phyloP scores from a whole-genome alignment of 345 rosid species.

The Citrus hindsii region DNA sequence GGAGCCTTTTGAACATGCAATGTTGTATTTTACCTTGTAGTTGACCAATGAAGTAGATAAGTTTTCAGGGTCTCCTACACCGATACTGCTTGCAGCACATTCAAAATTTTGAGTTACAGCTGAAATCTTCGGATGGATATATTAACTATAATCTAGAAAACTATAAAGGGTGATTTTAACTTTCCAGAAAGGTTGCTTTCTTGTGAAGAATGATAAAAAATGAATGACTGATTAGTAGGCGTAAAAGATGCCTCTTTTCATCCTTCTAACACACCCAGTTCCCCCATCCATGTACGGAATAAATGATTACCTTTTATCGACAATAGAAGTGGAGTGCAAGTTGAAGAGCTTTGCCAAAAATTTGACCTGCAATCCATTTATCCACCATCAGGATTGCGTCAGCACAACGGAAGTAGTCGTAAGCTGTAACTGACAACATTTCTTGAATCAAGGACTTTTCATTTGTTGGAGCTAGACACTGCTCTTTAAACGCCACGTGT shows the following conservation, averaged over 20 bases:
- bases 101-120: background rate
- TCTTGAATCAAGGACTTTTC: background rate
- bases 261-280: too few relatives aligned
- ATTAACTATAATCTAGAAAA: too few relatives aligned
- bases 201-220: background rate
- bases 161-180: too few relatives aligned
- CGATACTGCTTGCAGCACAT: background rate
- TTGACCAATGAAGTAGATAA: background rate
- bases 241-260: too few relatives aligned
- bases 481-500: background rate
- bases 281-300: too few relatives aligned
- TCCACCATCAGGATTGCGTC: too few relatives aligned
- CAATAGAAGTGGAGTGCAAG: background rate
- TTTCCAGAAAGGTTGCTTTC: too few relatives aligned
- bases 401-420: too few relatives aligned
- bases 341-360: background rate
- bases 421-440: background rate
- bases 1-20: slow-evolving; percentile 15
- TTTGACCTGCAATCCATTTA: background rate
- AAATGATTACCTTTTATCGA: too few relatives aligned
- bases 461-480: background rate
- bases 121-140: background rate
- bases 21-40: slow-evolving; percentile 22
- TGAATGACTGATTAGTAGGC: background rate
- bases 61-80: background rate